phyloP scores from a whole-genome alignment of 2,329 filamentous ascomycete species.

The Dothidotthia symphoricarpi region DNA sequence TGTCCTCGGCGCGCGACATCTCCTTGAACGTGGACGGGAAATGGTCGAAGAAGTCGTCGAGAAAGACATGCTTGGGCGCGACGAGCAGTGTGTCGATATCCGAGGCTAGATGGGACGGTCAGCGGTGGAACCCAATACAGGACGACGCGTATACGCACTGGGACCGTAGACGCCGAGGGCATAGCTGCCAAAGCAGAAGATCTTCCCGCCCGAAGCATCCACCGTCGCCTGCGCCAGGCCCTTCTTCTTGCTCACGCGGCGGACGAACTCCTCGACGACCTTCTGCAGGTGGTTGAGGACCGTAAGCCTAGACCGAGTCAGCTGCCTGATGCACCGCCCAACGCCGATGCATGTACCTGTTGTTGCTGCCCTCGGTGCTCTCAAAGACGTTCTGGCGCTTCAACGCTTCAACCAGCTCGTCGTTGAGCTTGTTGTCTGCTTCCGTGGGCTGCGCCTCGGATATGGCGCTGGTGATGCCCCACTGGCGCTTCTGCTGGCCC shows the following conservation, averaged over 20 bases:
- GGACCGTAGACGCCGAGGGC: slow-evolving; percentile 91
- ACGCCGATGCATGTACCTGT: slow-evolving; percentile 57
- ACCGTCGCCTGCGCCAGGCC: slow-evolving; percentile 73
- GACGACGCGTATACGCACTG: slow-evolving; percentile 40
- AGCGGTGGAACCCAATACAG: not conserved
- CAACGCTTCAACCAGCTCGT: slow-evolving; percentile 77
- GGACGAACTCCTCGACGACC: slow-evolving; percentile 84
- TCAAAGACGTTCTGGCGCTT: slow-evolving; percentile 92
- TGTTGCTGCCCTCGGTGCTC: slow-evolving; percentile 74
- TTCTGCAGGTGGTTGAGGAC: slow-evolving; percentile 75
- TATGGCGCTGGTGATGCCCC: slow-evolving; percentile 82
- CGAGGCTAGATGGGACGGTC: slow-evolving; percentile 60
- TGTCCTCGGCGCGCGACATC: slow-evolving; percentile 73
- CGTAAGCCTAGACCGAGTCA: slow-evolving; percentile 54
- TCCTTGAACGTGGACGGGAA: slow-evolving; percentile 78
- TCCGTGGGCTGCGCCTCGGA: slow-evolving; percentile 74
- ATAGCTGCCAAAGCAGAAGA: slow-evolving; percentile 96
- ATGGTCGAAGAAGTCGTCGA: slow-evolving; percentile 86
- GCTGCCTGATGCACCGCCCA: not conserved
- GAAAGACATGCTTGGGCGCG: slow-evolving; percentile 81
- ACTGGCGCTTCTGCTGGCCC: slow-evolving; percentile 40
- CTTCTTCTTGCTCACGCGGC: slow-evolving; percentile 71
- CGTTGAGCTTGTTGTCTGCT: slow-evolving; percentile 72
- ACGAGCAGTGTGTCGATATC: slow-evolving; percentile 97
- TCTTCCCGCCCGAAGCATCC: slow-evolving; percentile 82